phyloP scores from a whole-genome alignment of 345 rosid species.

The Populus euphratica region DNA sequence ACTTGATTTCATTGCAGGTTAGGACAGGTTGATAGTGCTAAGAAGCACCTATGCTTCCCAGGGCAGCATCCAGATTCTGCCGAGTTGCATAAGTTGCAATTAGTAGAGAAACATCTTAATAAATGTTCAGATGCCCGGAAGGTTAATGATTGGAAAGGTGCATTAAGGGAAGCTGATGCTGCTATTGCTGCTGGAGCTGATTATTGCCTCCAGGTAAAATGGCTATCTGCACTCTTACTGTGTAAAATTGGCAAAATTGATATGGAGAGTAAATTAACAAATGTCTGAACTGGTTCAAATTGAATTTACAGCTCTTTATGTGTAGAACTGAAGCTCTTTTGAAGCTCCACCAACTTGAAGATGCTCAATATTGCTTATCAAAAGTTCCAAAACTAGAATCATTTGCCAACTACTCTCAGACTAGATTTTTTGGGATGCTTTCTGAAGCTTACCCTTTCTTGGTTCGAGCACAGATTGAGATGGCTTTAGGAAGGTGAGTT shows the following conservation, averaged over 20 bases:
- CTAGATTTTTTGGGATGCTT: conserved; percentile 68
- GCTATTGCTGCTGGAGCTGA: conserved; percentile 86
- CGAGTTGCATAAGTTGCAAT: conserved; percentile 59
- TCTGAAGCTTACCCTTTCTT: conserved; percentile 69
- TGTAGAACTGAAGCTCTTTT: conserved; percentile 93
- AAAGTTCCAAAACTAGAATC: conserved; percentile 50
- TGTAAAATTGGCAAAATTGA: conserved; percentile 3
- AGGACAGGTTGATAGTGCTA: conserved; percentile 78
- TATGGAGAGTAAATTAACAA: background rate
- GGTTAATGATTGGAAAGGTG: conserved; percentile 67
- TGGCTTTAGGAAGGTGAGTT: conserved; percentile 93
- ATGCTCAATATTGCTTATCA: conserved; percentile 52
- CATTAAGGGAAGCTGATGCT: conserved; percentile 59
- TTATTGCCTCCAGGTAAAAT: conserved; percentile 68
- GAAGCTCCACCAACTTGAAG: conserved; percentile 80
- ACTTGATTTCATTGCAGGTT: conserved; percentile 52
- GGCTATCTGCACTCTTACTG: background rate
- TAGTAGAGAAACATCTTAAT: conserved; percentile 62
- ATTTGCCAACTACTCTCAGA: conserved; percentile 27
- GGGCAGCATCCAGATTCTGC: conserved; percentile 56
- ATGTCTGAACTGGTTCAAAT: conserved; percentile 34
- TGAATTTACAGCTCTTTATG: conserved; percentile 80
- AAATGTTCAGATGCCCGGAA: conserved; percentile 73
- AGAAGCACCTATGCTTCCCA: conserved; percentile 48
- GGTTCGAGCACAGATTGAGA: conserved; percentile 77